Conservation (phyloP, 164 flowering plant genomes). For the Piper longum region DNA sequence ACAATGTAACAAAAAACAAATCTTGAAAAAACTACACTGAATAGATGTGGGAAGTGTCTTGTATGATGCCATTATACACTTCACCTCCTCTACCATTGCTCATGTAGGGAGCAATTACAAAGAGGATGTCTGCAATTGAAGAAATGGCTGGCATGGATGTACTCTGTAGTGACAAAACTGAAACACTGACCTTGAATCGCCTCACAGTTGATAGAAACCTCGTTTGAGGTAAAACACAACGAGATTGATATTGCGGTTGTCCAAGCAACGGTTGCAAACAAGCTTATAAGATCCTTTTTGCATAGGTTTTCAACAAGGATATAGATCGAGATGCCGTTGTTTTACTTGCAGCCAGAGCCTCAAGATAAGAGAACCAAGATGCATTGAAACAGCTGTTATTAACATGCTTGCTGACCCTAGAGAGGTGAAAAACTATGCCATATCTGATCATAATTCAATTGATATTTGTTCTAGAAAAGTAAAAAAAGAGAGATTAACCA, state of each 20-base stretch:
- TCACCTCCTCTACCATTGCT: background rate
- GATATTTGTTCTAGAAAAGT: background rate
- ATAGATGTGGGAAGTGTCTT: background rate
- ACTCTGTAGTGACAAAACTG: slow-evolving; percentile 85
- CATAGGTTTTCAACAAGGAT: slow-evolving; percentile 48
- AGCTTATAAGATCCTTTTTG: background rate
- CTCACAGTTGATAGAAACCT: slow-evolving; percentile 71
- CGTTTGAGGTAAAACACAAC: slow-evolving; percentile 42
- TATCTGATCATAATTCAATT: background rate
- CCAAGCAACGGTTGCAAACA: background rate
- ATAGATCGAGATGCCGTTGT: slow-evolving; percentile 57
- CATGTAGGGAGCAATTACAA: slow-evolving; percentile 71
- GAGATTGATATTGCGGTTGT: background rate
- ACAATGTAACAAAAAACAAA: background rate
- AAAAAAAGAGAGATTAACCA: background rate
- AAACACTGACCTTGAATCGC: slow-evolving; percentile 77
- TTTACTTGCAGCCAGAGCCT: slow-evolving; percentile 74
- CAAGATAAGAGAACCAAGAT: slow-evolving; percentile 83
- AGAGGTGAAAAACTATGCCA: slow-evolving; percentile 39
- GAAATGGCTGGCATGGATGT: slow-evolving; percentile 97
- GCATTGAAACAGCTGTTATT: slow-evolving; percentile 74
- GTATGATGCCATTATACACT: background rate
- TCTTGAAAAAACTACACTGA: background rate
- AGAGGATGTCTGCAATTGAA: slow-evolving; percentile 88
- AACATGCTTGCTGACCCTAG: slow-evolving; percentile 85